Conservation (phyloP, 2,329 filamentous ascomycete species). For the Trichophyton benhamiae region DNA sequence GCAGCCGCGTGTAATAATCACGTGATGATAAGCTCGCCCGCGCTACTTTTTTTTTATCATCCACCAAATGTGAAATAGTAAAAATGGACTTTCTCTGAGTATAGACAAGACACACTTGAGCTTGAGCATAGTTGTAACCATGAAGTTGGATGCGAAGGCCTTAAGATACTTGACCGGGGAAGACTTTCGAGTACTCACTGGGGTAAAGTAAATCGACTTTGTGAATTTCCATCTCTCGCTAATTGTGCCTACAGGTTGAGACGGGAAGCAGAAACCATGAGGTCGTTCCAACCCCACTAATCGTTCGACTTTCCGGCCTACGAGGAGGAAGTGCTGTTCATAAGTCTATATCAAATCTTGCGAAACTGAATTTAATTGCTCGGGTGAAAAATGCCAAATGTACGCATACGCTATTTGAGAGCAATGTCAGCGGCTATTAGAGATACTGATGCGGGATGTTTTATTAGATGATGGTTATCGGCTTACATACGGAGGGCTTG, state of each 20-base stretch:
- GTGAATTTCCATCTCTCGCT: not conserved
- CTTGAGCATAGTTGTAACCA: constrained; percentile 31
- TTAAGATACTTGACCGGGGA: constrained; percentile 85
- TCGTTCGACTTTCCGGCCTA: constrained; percentile 70
- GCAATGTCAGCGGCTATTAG: not conserved
- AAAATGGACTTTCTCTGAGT: not conserved
- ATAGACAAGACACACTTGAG: not conserved
- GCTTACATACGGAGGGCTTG: constrained; percentile 87
- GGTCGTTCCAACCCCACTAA: constrained; percentile 80
- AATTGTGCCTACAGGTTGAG: constrained; percentile 53
- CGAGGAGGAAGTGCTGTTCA: constrained; percentile 69
- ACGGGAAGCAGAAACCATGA: constrained; percentile 94
- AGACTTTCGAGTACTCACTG: constrained; percentile 90
- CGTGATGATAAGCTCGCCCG: constrained; percentile 2
- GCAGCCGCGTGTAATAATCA: not conserved
- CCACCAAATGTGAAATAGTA: not conserved
- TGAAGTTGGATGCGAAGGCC: constrained; percentile 91
- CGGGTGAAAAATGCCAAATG: constrained; percentile 88
- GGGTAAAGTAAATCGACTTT: constrained; percentile 46
- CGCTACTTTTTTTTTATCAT: not conserved
- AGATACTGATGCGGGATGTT: constrained; percentile 2
- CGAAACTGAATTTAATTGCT: constrained; percentile 83
- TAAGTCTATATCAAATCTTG: constrained; percentile 75
- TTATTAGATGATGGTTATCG: constrained; percentile 74
- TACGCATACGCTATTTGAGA: constrained; percentile 19